Percentiles rank a stretch among this genome's conserved stretches.
Conservation (phyloP, 345 rosid genomes). For the Lepidium africanum region DNA sequence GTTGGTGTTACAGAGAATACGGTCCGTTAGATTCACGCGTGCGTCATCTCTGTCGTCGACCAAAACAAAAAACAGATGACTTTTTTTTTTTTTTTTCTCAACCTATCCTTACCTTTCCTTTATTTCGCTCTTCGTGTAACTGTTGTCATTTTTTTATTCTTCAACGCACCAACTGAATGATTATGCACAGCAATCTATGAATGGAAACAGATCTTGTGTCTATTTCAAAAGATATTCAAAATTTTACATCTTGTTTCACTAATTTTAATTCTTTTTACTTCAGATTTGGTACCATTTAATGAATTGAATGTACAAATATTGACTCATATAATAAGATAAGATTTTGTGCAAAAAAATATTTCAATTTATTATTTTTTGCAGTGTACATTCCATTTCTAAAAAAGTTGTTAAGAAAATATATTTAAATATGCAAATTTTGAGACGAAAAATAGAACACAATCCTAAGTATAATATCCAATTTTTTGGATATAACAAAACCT, state of each 20-base stretch:
- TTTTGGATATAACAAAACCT: not conserved
- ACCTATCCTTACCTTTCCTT: not conserved
- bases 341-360: too few relatives aligned
- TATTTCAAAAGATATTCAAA: not conserved
- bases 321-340: not conserved
- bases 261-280: not conserved
- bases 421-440: too few relatives aligned
- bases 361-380: too few relatives aligned
- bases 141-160: not conserved
- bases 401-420: too few relatives aligned
- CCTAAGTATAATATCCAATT: too few relatives aligned
- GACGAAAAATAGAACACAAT: too few relatives aligned
- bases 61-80: not conserved
- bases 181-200: not conserved
- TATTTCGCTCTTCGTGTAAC: not conserved
- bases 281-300: not conserved
- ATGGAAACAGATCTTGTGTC: not conserved
- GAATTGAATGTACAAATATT: not conserved
- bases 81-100: not conserved
- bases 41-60: constrained; percentile 20
- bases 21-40: constrained; percentile 21
- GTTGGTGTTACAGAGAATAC: not conserved
- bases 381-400: too few relatives aligned
- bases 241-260: not conserved
- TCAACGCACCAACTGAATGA: not conserved